Evolutionary conservation across 2,329 filamentous ascomycete genomes (phyloP).

Genomic region (Aspergillus versicolor): DNA sequence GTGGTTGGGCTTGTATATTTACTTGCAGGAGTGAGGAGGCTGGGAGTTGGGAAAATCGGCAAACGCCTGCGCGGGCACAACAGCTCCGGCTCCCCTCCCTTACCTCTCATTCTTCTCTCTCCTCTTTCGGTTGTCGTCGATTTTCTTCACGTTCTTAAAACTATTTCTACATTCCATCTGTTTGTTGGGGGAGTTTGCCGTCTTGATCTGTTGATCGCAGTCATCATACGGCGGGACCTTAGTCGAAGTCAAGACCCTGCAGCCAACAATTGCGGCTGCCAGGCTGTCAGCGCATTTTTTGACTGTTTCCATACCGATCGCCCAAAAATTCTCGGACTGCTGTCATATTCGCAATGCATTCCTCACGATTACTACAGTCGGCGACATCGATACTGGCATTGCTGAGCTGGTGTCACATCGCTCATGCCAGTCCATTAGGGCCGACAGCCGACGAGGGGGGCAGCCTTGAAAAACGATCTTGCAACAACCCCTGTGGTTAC

Average conservation of each 20-base stretch:
- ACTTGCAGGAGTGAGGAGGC: constrained; percentile 25
- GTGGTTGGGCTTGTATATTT: constrained; percentile 33
- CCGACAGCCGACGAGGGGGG: background rate
- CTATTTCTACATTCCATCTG: constrained; percentile 18
- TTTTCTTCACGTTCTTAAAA: constrained; percentile 2
- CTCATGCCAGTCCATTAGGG: constrained; percentile 31
- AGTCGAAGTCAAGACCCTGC: constrained; percentile 3
- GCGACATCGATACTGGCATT: constrained; percentile 29
- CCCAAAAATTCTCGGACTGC: background rate
- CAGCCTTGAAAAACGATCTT: constrained; percentile 34
- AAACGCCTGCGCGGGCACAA: background rate
- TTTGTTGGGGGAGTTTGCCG: constrained; percentile 3
- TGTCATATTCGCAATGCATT: constrained; percentile 29
- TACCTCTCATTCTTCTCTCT: constrained; percentile 15
- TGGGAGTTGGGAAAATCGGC: constrained; percentile 33
- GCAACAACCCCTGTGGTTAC: constrained; percentile 54
- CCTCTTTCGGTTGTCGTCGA: constrained; percentile 13
- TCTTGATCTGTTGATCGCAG: constrained; percentile 2
- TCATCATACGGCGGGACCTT: background rate
- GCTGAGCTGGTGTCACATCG: constrained; percentile 22
- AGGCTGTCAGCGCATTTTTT: constrained; percentile 6
- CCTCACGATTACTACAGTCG: constrained; percentile 23
- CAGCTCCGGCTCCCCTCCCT: constrained; percentile 12
- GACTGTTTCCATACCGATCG: constrained; percentile 5
- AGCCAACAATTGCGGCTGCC: constrained; percentile 7